phyloP scores from a whole-genome alignment of 139 green algal genomes.

The Ettlia oleoabundans region DNA sequence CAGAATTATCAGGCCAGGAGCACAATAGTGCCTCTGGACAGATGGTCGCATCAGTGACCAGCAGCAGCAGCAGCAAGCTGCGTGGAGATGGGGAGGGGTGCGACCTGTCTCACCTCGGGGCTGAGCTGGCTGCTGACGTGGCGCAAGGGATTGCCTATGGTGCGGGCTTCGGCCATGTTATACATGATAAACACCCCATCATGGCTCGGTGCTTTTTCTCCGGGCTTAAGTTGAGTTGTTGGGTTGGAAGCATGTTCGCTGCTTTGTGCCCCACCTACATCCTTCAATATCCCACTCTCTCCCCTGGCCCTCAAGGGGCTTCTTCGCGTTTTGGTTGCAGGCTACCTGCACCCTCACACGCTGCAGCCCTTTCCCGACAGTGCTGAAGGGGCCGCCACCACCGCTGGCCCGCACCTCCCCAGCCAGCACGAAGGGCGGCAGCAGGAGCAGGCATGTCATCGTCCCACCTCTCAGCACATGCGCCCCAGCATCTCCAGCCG shows the following conservation, averaged over 20 bases:
- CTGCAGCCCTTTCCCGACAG: constrained; percentile 12
- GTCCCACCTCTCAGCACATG: not conserved
- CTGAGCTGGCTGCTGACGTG: constrained; percentile 15
- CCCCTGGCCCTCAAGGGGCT: too few relatives aligned
- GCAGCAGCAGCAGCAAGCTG: not conserved
- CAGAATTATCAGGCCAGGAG: not conserved
- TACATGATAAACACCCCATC: too few relatives aligned
- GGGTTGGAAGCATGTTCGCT: too few relatives aligned
- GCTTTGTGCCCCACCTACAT: too few relatives aligned
- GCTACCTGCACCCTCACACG: constrained; percentile 17
- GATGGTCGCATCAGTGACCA: not conserved
- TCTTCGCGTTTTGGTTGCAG: constrained; percentile 2
- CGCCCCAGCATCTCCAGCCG: constrained; percentile 1
- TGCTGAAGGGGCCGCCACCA: too few relatives aligned
- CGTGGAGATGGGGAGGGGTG: not conserved
- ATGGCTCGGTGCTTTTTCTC: too few relatives aligned
- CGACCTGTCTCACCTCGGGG: constrained; percentile 11
- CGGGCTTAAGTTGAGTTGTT: too few relatives aligned
- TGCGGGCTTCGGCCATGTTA: not conserved
- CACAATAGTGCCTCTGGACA: too few relatives aligned
- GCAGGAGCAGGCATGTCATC: not conserved
- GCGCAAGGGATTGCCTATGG: constrained; percentile 20
- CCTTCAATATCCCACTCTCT: too few relatives aligned
- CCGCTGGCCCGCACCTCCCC: not conserved
- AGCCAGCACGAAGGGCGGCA: too few relatives aligned